These are phyloP conservation scores for Alternaria brassicae DNA, from an alignment of 2,329 filamentous ascomycete genomes.

Conservation along the genomic window DNA sequence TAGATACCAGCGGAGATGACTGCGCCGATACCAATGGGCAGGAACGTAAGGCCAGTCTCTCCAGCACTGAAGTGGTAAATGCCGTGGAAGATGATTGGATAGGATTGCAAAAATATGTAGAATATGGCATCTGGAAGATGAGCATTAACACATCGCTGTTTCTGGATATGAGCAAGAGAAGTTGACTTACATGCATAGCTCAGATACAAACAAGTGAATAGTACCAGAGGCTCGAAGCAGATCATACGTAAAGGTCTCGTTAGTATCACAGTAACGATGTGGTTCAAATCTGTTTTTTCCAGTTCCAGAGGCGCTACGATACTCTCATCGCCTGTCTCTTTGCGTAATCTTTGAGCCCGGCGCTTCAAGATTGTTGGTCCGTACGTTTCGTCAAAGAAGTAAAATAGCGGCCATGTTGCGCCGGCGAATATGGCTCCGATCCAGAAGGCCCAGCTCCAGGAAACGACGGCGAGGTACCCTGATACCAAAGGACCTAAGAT, in stretches of 20 bases:
- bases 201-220: slow-evolving; percentile 74
- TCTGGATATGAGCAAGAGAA: neutral
- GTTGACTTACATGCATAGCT: slow-evolving; percentile 61
- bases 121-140: slow-evolving; percentile 58
- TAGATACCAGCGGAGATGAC: slow-evolving; percentile 67
- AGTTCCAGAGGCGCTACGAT: slow-evolving; percentile 69
- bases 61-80: slow-evolving; percentile 71
- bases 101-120: slow-evolving; percentile 80
- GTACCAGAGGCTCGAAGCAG: slow-evolving; percentile 74
- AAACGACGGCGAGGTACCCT: slow-evolving; percentile 67
- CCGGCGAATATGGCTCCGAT: slow-evolving; percentile 73
- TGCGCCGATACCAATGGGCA: slow-evolving; percentile 72
- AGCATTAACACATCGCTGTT: neutral
- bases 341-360: slow-evolving; percentile 66
- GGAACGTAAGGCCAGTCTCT: slow-evolving; percentile 70
- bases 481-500: slow-evolving; percentile 71
- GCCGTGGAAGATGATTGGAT: slow-evolving; percentile 68
- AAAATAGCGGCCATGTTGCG: slow-evolving; percentile 63
- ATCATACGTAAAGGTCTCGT: slow-evolving; percentile 77
- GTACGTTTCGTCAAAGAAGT: slow-evolving; percentile 66
- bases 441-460: slow-evolving; percentile 76
- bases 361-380: slow-evolving; percentile 53
- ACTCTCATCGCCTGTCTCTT: slow-evolving; percentile 59
- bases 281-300: slow-evolving; percentile 63
- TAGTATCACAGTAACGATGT: slow-evolving; percentile 73